A percentile compares a stretch with the other conserved stretches of the same genome.
Conservation (phyloP, 768 basidiomycete genomes). For the Suillus weaverae region DNA sequence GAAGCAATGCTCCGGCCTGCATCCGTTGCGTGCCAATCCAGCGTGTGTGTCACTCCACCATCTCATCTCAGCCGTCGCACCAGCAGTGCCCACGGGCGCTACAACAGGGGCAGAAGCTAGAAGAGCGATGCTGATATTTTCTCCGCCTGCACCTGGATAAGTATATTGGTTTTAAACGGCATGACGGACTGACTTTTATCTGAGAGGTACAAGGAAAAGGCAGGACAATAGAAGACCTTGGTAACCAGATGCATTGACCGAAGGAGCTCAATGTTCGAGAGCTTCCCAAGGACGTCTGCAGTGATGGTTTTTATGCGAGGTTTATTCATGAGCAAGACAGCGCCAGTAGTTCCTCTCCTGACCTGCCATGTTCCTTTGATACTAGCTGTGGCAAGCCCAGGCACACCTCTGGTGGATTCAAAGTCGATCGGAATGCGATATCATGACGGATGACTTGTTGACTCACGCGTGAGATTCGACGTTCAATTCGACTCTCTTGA, state of each 20-base stretch:
- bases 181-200: constrained; percentile 1
- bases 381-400: neutral
- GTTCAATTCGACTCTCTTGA: neutral
- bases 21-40: neutral
- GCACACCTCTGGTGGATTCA: neutral
- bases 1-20: neutral
- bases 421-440: neutral
- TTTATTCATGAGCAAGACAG: constrained; percentile 2
- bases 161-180: too few relatives aligned
- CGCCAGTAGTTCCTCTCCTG: neutral
- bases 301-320: neutral
- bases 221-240: constrained; percentile 2
- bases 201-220: constrained; percentile 1
- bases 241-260: neutral
- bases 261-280: neutral
- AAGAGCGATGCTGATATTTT: neutral
- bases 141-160: constrained; percentile 1
- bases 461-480: neutral
- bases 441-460: neutral
- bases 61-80: neutral
- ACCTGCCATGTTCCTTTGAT: constrained; percentile 5
- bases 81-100: neutral
- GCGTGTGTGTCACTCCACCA: neutral
- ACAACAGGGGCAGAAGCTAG: neutral
- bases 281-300: neutral